These are phyloP conservation scores for Pichia sp. DNA, from an alignment of 1,139 yeast species.

Conservation along the genomic window DNA sequence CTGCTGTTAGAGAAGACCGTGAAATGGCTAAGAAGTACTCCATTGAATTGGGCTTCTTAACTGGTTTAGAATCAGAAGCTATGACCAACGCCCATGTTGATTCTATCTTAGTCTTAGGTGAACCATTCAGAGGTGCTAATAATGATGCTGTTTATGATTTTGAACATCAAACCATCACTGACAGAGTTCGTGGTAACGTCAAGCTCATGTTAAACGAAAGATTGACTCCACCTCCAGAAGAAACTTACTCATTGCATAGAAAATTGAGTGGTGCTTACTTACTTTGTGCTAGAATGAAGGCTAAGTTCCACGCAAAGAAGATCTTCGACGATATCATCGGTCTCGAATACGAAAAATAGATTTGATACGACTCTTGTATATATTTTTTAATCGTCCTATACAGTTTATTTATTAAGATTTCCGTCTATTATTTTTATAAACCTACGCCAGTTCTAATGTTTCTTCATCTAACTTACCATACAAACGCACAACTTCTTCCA, in stretches of 20 bases:
- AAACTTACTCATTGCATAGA: slow-evolving; percentile 91
- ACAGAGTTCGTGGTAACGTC: slow-evolving; percentile 83
- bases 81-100: slow-evolving; percentile 95
- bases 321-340: slow-evolving; percentile 77
- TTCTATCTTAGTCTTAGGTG: slow-evolving; percentile 87
- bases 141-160: slow-evolving; percentile 62
- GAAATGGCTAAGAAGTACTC: slow-evolving; percentile 64
- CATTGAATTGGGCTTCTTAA: slow-evolving; percentile 76
- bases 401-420: not conserved
- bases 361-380: slow-evolving; percentile 2
- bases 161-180: slow-evolving; percentile 85
- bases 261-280: slow-evolving; percentile 93
- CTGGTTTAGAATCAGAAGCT: slow-evolving; percentile 83
- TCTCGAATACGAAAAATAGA: slow-evolving; percentile 25
- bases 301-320: slow-evolving; percentile 78
- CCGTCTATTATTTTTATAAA: too few species aligned
- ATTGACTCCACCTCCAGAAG: slow-evolving; percentile 97
- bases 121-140: slow-evolving; percentile 73
- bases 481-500: slow-evolving; percentile 51
- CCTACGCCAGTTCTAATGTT: slow-evolving; percentile 24
- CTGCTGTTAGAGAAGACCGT: slow-evolving; percentile 73
- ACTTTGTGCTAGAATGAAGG: slow-evolving; percentile 82
- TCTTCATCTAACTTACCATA: slow-evolving; percentile 48
- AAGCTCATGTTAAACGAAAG: slow-evolving; percentile 89
- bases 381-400: not conserved